These are phyloP conservation scores for Camelina hispida DNA, from an alignment of 345 rosid species.

Conservation along the genomic window DNA sequence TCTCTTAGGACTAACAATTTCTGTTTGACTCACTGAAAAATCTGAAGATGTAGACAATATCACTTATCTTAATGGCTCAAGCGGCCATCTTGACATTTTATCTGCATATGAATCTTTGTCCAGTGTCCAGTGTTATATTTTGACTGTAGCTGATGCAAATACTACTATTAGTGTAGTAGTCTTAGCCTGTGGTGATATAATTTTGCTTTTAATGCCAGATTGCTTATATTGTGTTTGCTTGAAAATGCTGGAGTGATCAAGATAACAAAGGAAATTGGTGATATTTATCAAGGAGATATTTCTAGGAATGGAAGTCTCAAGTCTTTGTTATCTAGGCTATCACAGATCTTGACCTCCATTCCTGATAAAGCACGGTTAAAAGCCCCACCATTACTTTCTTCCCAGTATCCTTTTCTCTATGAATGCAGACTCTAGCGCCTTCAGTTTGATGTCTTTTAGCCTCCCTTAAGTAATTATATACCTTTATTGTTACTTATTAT, in stretches of 20 bases:
- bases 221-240: slow-evolving; percentile 76
- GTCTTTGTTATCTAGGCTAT: slow-evolving; percentile 60
- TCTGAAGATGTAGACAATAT: background rate
- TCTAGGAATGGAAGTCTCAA: slow-evolving; percentile 43
- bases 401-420: slow-evolving; percentile 84
- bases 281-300: slow-evolving; percentile 40
- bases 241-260: slow-evolving; percentile 71
- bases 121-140: slow-evolving; percentile 6
- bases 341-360: slow-evolving; percentile 77
- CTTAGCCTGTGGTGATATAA: slow-evolving; percentile 20
- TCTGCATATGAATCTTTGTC: background rate
- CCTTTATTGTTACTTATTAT: slow-evolving; percentile 11
- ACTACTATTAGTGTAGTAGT: background rate
- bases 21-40: no score
- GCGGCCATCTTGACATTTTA: background rate
- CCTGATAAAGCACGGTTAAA: slow-evolving; percentile 85
- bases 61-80: background rate
- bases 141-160: slow-evolving; percentile 2
- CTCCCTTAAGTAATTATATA: slow-evolving; percentile 16
- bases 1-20: no score
- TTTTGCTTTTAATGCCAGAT: slow-evolving; percentile 55
- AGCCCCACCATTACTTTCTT: slow-evolving; percentile 65
- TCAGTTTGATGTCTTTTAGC: slow-evolving; percentile 28
- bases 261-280: slow-evolving; percentile 63
- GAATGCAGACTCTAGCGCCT: slow-evolving; percentile 7